phyloP scores from a whole-genome alignment of 2,329 filamentous ascomycete species.

The Xenosphaeropsis pyriputrescens region DNA sequence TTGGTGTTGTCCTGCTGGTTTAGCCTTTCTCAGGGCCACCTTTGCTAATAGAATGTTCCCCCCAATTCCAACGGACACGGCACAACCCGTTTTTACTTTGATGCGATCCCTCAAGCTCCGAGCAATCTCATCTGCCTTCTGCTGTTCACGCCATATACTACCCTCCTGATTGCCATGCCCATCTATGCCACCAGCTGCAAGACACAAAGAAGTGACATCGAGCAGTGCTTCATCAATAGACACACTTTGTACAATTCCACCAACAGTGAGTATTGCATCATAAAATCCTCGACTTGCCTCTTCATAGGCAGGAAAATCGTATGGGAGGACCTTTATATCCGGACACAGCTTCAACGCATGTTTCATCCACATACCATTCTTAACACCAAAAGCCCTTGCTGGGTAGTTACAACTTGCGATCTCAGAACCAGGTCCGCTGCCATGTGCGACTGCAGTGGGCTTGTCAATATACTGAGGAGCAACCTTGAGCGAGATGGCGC shows the following conservation, averaged over 20 bases:
- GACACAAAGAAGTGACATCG: slow-evolving; percentile 61
- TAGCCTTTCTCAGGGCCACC: slow-evolving; percentile 77
- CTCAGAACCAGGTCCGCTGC: slow-evolving; percentile 72
- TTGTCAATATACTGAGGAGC: slow-evolving; percentile 62
- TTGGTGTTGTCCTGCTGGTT: slow-evolving; percentile 86
- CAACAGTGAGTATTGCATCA: slow-evolving; percentile 62
- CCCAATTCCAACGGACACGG: slow-evolving; percentile 87
- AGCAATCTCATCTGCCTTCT: slow-evolving; percentile 61
- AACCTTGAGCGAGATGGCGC: slow-evolving; percentile 73
- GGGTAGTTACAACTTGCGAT: slow-evolving; percentile 97
- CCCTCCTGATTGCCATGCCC: slow-evolving; percentile 51
- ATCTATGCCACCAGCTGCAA: slow-evolving; percentile 49
- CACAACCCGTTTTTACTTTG: slow-evolving; percentile 63
- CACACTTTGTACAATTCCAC: slow-evolving; percentile 83
- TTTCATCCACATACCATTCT: slow-evolving; percentile 99
- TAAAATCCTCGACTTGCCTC: slow-evolving; percentile 83
- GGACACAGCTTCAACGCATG: slow-evolving; percentile 70
- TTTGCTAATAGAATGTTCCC: slow-evolving; percentile 85
- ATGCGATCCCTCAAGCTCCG: slow-evolving; percentile 51
- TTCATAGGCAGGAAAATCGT: slow-evolving; percentile 92
- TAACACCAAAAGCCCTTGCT: slow-evolving; percentile 72
- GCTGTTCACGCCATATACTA: slow-evolving; percentile 63
- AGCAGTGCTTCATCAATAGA: slow-evolving; percentile 92
- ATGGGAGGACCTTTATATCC: slow-evolving; percentile 77
- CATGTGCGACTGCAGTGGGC: slow-evolving; percentile 81